Conservation (phyloP, 768 basidiomycete species). For the Xerocomellus chrysenteron region DNA sequence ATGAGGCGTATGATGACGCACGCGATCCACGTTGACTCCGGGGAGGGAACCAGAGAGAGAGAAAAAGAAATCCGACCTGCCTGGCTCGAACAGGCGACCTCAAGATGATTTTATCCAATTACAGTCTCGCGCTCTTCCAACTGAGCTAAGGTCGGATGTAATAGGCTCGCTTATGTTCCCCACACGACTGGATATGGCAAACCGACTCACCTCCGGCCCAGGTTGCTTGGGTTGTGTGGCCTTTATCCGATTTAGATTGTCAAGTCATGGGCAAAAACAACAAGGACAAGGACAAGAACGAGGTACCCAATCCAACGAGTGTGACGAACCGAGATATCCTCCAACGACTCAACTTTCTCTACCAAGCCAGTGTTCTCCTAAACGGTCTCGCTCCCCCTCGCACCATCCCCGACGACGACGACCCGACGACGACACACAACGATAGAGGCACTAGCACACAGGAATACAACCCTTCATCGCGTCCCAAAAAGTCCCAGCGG, state of each 20-base stretch:
- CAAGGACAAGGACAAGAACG: constrained; percentile 58
- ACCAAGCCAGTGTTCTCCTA: constrained; percentile 74
- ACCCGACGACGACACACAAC: not conserved
- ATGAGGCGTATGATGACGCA: too few relatives aligned
- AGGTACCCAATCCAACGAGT: constrained; percentile 54
- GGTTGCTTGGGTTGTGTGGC: not conserved
- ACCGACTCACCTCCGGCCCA: too few relatives aligned
- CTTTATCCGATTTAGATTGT: not conserved
- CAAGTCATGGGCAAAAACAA: constrained; percentile 59
- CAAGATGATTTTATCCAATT: constrained; percentile 38
- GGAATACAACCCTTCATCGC: not conserved
- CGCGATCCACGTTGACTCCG: too few relatives aligned
- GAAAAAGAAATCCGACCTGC: not conserved
- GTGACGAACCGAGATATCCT: constrained; percentile 72
- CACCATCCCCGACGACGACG: not conserved
- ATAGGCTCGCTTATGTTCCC: not conserved
- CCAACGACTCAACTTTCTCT: constrained; percentile 83
- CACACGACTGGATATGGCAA: not conserved
- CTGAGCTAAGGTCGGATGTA: constrained; percentile 36
- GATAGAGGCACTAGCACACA: not conserved
- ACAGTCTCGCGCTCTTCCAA: constrained; percentile 53
- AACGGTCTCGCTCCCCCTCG: constrained; percentile 34
- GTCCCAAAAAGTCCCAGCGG: not conserved
- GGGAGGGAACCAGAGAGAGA: too few relatives aligned
- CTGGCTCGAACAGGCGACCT: constrained; percentile 47